These are phyloP conservation scores for Fusarium oligoseptatum DNA, from an alignment of 2,329 filamentous ascomycete species.

Conservation along the genomic window DNA sequence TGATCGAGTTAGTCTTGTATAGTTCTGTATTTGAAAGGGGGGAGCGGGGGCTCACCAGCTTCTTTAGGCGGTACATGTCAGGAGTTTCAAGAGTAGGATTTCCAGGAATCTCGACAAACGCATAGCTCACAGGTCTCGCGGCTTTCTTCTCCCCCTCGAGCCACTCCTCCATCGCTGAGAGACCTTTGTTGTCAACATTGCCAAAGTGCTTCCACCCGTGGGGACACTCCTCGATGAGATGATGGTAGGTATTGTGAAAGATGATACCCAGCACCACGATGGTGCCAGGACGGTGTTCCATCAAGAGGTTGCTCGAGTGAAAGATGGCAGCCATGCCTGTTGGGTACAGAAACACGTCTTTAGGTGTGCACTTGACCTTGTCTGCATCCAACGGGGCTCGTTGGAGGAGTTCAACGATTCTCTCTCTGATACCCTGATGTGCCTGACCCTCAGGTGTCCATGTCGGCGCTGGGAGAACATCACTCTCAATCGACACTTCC, in stretches of 20 bases:
- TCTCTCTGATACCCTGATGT: conserved; percentile 55
- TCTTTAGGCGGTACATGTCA: conserved; percentile 52
- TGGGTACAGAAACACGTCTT: conserved; percentile 66
- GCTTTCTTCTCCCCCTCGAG: conserved; percentile 56
- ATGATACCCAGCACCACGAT: conserved; percentile 63
- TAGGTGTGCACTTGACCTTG: conserved; percentile 40
- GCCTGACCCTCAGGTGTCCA: conserved; percentile 55
- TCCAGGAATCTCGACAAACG: conserved; percentile 61
- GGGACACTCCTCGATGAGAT: conserved; percentile 60
- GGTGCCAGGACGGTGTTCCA: conserved; percentile 50
- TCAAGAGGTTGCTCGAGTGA: conserved; percentile 55
- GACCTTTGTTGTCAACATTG: conserved; percentile 54
- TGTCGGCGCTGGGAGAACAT: conserved; percentile 50
- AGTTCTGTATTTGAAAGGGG: not conserved
- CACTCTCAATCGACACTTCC: conserved; percentile 50
- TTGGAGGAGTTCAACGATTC: conserved; percentile 58
- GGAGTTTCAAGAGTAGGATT: conserved; percentile 53
- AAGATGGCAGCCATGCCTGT: conserved; percentile 69
- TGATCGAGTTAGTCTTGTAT: conserved; percentile 15
- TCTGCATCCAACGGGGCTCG: conserved; percentile 54
- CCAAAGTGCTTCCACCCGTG: conserved; percentile 63
- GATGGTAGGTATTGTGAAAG: conserved; percentile 64
- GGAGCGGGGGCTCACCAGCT: conserved; percentile 51
- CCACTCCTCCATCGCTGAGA: conserved; percentile 61
- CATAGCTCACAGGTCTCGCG: conserved; percentile 58